These are phyloP conservation scores for Ceratobasidium sp. DNA, from an alignment of 1,284 basidiomycete species.

Conservation along the genomic window DNA sequence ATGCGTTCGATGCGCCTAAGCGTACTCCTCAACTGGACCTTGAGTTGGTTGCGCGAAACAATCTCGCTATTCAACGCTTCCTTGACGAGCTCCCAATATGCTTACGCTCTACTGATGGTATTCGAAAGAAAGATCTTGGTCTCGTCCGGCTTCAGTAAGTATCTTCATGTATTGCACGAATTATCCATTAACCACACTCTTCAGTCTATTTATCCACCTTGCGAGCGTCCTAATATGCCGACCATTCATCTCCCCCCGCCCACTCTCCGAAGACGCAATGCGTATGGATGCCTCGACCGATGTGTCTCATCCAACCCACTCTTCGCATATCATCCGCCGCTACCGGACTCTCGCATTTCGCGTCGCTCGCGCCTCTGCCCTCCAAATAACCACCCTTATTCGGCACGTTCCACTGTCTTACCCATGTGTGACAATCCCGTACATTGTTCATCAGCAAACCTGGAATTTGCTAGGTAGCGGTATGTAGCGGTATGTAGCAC, in stretches of 20 bases:
- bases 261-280: conserved; percentile 23
- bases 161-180: neutral
- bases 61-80: conserved; percentile 36
- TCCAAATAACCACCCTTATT: conserved; percentile 34
- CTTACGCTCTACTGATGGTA: conserved; percentile 31
- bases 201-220: conserved; percentile 31
- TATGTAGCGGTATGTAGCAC: too few species aligned
- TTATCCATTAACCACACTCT: neutral
- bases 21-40: conserved; percentile 30
- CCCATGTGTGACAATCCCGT: conserved; percentile 32
- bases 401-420: conserved; percentile 40
- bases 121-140: conserved; percentile 38
- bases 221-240: conserved; percentile 25
- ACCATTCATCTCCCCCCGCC: conserved; percentile 29
- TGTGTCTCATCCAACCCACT: conserved; percentile 9
- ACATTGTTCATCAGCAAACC: too few species aligned
- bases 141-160: conserved; percentile 38
- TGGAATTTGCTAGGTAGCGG: too few species aligned
- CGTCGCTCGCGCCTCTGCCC: conserved; percentile 40
- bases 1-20: conserved; percentile 37
- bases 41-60: conserved; percentile 41
- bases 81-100: conserved; percentile 41
- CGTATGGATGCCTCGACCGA: neutral
- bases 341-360: conserved; percentile 42
- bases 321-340: conserved; percentile 34